These are phyloP conservation scores for Camellia sinensis DNA, from an alignment of 148 eudicot genomes.

Conservation along the genomic window DNA sequence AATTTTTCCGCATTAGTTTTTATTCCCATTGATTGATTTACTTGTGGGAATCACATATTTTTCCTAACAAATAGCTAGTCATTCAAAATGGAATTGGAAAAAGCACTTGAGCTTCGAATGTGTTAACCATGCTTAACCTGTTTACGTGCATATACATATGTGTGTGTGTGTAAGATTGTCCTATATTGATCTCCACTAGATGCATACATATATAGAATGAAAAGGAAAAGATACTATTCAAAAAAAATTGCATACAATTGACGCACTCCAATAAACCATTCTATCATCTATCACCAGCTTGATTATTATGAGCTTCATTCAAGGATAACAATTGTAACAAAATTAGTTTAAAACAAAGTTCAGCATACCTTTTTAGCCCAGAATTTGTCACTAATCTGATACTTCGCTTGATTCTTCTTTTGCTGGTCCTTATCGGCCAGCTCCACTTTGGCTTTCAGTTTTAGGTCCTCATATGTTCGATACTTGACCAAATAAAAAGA, in stretches of 20 bases:
- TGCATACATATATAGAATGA: background rate
- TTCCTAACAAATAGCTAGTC: too few species aligned
- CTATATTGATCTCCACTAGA: background rate
- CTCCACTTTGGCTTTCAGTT: conserved; percentile 53
- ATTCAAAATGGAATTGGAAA: background rate
- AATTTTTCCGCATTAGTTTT: too few species aligned
- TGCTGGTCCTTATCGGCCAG: conserved; percentile 55
- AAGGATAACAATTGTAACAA: background rate
- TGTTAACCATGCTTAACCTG: background rate
- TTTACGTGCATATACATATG: background rate
- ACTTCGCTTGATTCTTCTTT: conserved; percentile 43
- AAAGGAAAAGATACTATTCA: background rate
- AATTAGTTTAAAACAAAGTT: background rate
- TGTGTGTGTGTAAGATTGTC: background rate
- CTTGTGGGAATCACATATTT: too few species aligned
- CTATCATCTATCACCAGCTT: background rate
- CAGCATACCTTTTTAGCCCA: conserved; percentile 55
- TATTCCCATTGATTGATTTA: too few species aligned
- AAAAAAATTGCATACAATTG: background rate
- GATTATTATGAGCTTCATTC: background rate
- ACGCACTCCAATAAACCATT: background rate
- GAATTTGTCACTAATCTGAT: conserved; percentile 45
- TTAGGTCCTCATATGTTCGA: conserved; percentile 66
- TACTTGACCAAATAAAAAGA: conserved; percentile 59
- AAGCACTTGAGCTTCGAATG: background rate